Evolutionary conservation across 106 monocot species (phyloP).

Genomic region (Agapanthus africanus): DNA sequence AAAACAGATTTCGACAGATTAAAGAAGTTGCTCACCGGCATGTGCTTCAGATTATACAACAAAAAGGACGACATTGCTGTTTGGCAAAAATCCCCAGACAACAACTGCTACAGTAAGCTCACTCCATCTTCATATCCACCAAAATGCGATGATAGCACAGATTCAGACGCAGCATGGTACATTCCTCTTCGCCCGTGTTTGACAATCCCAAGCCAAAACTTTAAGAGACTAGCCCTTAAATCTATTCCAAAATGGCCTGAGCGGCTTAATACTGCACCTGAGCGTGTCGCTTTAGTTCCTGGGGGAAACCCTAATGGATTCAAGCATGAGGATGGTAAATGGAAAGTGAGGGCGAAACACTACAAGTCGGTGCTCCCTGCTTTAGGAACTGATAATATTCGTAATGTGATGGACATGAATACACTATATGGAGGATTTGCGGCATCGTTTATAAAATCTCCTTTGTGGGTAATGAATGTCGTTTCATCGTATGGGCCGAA

Average conservation of each 20-base stretch:
- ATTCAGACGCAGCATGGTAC: slow-evolving; percentile 81
- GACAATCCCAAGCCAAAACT: slow-evolving; percentile 33
- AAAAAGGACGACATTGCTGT: slow-evolving; percentile 80
- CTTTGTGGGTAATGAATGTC: slow-evolving; percentile 80
- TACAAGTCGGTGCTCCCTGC: slow-evolving; percentile 55
- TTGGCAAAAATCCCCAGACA: slow-evolving; percentile 67
- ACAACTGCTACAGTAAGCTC: slow-evolving; percentile 50
- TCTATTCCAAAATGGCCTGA: slow-evolving; percentile 71
- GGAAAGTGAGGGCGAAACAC: slow-evolving; percentile 59
- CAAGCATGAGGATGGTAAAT: slow-evolving; percentile 67
- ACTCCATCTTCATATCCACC: slow-evolving; percentile 47
- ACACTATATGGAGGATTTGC: slow-evolving; percentile 79
- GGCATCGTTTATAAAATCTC: slow-evolving; percentile 38
- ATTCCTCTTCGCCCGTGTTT: slow-evolving; percentile 59
- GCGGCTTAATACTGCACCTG: slow-evolving; percentile 41
- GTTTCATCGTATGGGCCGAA: slow-evolving; percentile 67
- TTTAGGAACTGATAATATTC: slow-evolving; percentile 49
- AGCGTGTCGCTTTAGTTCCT: slow-evolving; percentile 47
- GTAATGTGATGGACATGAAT: slow-evolving; percentile 85
- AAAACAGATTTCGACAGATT: slow-evolving; percentile 61
- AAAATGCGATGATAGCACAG: slow-evolving; percentile 74
- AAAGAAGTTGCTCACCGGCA: slow-evolving; percentile 61
- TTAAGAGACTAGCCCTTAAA: slow-evolving; percentile 49
- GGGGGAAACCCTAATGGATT: slow-evolving; percentile 54
- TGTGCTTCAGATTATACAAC: slow-evolving; percentile 83